These are phyloP conservation scores for Bryoglossum gracile DNA, from an alignment of 495 filamentous ascomycete genomes.

Conservation along the genomic window DNA sequence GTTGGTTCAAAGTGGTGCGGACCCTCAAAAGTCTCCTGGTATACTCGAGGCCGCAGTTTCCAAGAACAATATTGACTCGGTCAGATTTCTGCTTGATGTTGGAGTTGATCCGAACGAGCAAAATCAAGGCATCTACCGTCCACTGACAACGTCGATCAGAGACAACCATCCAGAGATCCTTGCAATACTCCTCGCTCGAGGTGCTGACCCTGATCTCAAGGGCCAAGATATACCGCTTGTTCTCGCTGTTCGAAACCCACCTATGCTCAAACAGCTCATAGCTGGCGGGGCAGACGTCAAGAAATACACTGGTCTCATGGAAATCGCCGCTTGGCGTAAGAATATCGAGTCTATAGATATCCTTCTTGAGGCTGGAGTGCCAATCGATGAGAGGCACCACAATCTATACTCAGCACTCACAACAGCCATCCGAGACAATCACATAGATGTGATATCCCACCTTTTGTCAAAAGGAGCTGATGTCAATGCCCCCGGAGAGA, in stretches of 20 bases:
- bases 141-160: constrained; percentile 47
- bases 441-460: constrained; percentile 39
- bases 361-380: constrained; percentile 41
- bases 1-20: constrained; percentile 42
- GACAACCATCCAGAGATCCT: constrained; percentile 44
- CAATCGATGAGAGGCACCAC: constrained; percentile 48
- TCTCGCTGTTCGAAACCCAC: neutral
- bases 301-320: neutral
- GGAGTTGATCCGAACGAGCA: constrained; percentile 41
- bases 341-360: constrained; percentile 38
- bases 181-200: constrained; percentile 33
- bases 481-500: constrained; percentile 44
- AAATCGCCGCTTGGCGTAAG: constrained; percentile 13
- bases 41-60: constrained; percentile 49
- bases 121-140: constrained; percentile 37
- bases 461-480: constrained; percentile 45
- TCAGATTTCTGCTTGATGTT: constrained; percentile 40
- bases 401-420: constrained; percentile 51
- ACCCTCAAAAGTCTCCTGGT: constrained; percentile 43
- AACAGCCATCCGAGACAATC: constrained; percentile 44
- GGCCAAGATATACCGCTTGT: neutral
- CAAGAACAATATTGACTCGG: constrained; percentile 35
- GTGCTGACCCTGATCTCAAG: constrained; percentile 4
- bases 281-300: neutral
- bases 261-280: neutral